These are phyloP conservation scores for Biancaea sappan DNA, from an alignment of 306 rosid species.

Conservation along the genomic window DNA sequence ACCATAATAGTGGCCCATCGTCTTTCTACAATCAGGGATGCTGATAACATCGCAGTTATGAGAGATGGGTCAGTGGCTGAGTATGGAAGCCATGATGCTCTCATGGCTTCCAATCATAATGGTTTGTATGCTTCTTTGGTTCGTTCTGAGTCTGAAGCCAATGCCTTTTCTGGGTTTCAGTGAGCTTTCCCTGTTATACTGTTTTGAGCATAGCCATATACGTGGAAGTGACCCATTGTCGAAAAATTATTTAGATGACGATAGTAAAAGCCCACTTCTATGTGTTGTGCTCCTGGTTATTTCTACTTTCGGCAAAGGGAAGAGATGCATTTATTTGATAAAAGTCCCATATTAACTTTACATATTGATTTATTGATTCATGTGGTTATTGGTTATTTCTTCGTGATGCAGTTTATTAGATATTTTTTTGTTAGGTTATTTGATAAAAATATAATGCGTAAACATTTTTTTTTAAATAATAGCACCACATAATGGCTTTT, in stretches of 20 bases:
- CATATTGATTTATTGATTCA: too few species aligned
- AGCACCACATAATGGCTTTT: too few species aligned
- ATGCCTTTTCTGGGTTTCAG: slow-evolving; percentile 59
- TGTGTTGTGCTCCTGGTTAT: not conserved
- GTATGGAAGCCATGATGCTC: slow-evolving; percentile 72
- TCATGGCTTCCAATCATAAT: slow-evolving; percentile 54
- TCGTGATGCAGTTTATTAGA: too few species aligned
- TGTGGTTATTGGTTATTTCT: too few species aligned
- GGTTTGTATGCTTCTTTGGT: slow-evolving; percentile 78
- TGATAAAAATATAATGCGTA: too few species aligned
- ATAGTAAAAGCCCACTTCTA: not conserved
- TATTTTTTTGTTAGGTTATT: too few species aligned
- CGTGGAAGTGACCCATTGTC: not conserved
- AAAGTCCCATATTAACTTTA: too few species aligned
- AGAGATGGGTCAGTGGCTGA: slow-evolving; percentile 69
- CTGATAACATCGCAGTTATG: slow-evolving; percentile 74
- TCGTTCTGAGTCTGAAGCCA: slow-evolving; percentile 79
- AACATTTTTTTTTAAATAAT: too few species aligned
- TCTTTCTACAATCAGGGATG: slow-evolving; percentile 77
- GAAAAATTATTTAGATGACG: slow-evolving; percentile 20
- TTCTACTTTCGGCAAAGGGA: too few species aligned
- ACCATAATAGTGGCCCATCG: slow-evolving; percentile 85
- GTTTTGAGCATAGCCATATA: not conserved
- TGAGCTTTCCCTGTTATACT: slow-evolving; percentile 1
- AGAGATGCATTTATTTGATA: too few species aligned